Base-by-base conservation (phyloP, 1,284 basidiomycete species). In the Boletus semigastroideus region DNA sequence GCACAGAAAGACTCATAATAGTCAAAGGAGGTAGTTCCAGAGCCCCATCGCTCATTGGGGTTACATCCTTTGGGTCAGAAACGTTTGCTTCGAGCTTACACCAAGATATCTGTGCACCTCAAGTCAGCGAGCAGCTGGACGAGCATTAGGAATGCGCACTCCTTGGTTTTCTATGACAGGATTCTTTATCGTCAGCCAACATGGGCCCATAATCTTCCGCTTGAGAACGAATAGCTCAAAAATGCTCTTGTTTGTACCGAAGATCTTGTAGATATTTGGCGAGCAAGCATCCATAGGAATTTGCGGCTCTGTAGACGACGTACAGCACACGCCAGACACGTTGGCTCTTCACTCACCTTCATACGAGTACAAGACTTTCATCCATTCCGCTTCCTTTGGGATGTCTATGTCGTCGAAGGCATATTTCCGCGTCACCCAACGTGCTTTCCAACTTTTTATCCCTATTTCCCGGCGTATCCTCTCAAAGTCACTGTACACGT, bases 121-220 rank as follows among this genome's bases (percentile, higher is more conserved):
- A 36, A 44, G 45, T 55, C 10, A 59, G 38, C 28, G 17, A 38
- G 37, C 14, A 28, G 37, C 42, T 9, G 25, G 16, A 31, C 11
- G 38, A 41, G n/a, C 46, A 25, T 39, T 16, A 20, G 51, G n/a
- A 22, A 8, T 6, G 72, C 87, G 51, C 67, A 93, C 91, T 10
- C 88, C 87, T 70, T 90, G 88, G 62, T 86, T 73, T 49, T 89
- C 86, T 19, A 92, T 73, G 42, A 80, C 72, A 12, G 87, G 84
- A 22, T 86, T 80, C 68, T 89, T 87, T 58, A 99, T 80, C 54
- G 89, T 82, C 46, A 99, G 77, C 97, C 96, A 99, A 69, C 97
- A 99, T 0, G 97, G 95, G 3, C 97, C 97, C 92, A 98, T 98
- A 58, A 99, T 98, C 72, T 94, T 94, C 34, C 94, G 84, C 72